A percentile compares a stretch with the other conserved stretches of the same genome.
phyloP scores from a whole-genome alignment of 1,139 yeast species.

The Hansenula lynferdii region DNA sequence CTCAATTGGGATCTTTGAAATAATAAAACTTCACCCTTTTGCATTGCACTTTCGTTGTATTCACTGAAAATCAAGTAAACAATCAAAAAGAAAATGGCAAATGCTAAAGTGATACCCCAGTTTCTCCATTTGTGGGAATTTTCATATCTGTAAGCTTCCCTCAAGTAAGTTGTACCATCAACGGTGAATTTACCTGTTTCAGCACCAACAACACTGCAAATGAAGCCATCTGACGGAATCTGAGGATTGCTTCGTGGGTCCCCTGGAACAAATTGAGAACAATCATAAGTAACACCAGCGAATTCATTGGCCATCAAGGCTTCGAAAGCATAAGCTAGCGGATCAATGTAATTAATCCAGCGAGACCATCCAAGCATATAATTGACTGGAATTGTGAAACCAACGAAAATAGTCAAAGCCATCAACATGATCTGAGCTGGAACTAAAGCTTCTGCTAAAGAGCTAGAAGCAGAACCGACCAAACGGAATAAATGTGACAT shows the following conservation, averaged over 20 bases:
- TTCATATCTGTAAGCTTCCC: constrained; percentile 49
- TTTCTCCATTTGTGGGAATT: constrained; percentile 78
- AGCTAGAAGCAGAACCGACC: constrained; percentile 58
- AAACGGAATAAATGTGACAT: constrained; percentile 74
- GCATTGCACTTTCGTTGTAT: constrained; percentile 67
- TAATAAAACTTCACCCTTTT: constrained; percentile 77
- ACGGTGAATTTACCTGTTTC: constrained; percentile 50
- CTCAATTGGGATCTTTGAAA: constrained; percentile 47
- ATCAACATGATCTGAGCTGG: constrained; percentile 63
- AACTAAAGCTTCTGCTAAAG: constrained; percentile 65
- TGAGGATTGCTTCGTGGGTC: constrained; percentile 28
- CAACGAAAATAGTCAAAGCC: constrained; percentile 66
- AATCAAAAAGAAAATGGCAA: constrained; percentile 27
- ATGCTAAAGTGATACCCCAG: constrained; percentile 55
- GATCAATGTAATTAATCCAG: constrained; percentile 75
- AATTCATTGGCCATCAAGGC: constrained; percentile 55
- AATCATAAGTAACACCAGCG: constrained; percentile 34
- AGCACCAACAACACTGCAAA: constrained; percentile 66
- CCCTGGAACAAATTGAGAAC: constrained; percentile 46
- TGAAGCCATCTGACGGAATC: constrained; percentile 37
- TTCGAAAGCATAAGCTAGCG: constrained; percentile 66
- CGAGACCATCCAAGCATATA: constrained; percentile 74
- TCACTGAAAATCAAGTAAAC: constrained; percentile 50
- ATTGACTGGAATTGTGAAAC: constrained; percentile 66
- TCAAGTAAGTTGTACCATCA: constrained; percentile 54